Conservation (phyloP, 345 rosid genomes). For the Gossypioides kirkii region DNA sequence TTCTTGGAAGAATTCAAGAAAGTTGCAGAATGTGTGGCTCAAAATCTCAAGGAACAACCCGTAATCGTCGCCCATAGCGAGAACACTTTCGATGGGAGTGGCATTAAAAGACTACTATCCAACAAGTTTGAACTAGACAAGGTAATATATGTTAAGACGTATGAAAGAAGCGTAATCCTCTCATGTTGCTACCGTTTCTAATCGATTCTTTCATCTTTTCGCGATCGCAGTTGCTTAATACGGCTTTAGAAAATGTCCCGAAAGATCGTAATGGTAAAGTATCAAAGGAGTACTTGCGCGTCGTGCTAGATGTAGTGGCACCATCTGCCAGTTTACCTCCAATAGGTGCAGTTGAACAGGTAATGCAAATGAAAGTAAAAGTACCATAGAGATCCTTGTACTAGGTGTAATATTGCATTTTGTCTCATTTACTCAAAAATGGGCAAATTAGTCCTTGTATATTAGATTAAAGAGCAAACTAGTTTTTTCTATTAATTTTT, state of each 20-base stretch:
- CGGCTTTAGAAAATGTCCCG: slow-evolving; percentile 51
- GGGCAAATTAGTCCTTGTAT: no score
- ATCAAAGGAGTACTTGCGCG: slow-evolving; percentile 54
- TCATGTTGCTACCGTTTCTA: neutral
- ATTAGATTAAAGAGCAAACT: no score
- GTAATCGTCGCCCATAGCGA: slow-evolving; percentile 94
- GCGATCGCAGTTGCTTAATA: slow-evolving; percentile 48
- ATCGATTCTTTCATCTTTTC: neutral
- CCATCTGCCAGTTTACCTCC: slow-evolving; percentile 85
- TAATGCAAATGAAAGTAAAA: neutral
- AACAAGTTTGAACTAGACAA: slow-evolving; percentile 91
- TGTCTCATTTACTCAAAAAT: no score
- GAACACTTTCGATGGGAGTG: slow-evolving; percentile 80
- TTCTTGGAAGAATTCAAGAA: slow-evolving; percentile 66
- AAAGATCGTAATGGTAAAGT: slow-evolving; percentile 68
- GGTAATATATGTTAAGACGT: slow-evolving; percentile 25
- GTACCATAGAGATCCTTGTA: no score
- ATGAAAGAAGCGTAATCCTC: neutral
- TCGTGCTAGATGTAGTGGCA: slow-evolving; percentile 61
- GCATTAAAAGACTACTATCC: slow-evolving; percentile 60
- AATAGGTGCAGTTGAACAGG: slow-evolving; percentile 68
- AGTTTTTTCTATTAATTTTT: no score
- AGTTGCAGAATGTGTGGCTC: slow-evolving; percentile 60
- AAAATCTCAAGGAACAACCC: slow-evolving; percentile 79
- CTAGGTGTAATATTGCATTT: no score